Percentiles rank a stretch among this genome's conserved stretches.
These are phyloP conservation scores for Eucalyptus grandis DNA, from an alignment of 345 rosid genomes.

Conservation along the genomic window DNA sequence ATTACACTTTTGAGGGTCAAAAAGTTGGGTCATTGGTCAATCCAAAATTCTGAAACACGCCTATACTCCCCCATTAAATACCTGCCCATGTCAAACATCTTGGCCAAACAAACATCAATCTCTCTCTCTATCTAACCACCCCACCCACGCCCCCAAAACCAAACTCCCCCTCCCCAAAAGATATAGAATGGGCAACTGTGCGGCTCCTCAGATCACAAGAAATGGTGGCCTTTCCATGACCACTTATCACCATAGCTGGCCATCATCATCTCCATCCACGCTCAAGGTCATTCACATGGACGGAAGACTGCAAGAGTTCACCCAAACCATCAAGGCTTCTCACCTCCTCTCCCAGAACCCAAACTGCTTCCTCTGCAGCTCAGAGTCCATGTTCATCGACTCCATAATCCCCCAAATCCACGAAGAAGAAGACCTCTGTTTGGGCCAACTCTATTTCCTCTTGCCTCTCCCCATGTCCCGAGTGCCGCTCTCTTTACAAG, in stretches of 20 bases:
- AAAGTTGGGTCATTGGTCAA: too few relatives aligned
- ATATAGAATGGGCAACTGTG: background rate
- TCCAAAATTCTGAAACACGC: too few relatives aligned
- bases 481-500: background rate
- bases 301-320: constrained; percentile 22
- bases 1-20: too few relatives aligned
- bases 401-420: background rate
- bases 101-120: background rate
- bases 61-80: too few relatives aligned
- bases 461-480: constrained; percentile 38
- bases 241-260: background rate
- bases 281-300: constrained; percentile 16
- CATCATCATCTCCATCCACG: constrained; percentile 8
- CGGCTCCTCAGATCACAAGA: background rate
- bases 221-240: background rate
- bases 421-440: background rate
- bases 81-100: too few relatives aligned
- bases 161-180: too few relatives aligned
- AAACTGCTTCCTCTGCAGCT: background rate
- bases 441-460: constrained; percentile 44
- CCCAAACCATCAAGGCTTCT: background rate
- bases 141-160: too few relatives aligned
- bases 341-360: background rate
- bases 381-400: background rate
- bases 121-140: background rate